Base-by-base conservation (phyloP, 768 basidiomycete species). In the Leccinum subgranulosum region DNA sequence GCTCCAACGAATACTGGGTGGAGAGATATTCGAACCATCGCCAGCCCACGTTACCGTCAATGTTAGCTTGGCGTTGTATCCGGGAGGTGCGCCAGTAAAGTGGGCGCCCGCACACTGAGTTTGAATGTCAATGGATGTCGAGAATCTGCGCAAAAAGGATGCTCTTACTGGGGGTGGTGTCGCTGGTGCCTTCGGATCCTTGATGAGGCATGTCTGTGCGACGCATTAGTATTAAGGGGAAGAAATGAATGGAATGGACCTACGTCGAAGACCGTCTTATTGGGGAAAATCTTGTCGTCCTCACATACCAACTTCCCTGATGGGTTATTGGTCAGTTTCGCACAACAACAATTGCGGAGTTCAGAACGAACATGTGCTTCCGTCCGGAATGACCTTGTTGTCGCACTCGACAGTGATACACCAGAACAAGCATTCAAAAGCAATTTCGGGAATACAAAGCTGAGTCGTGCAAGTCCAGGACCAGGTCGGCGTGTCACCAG, bases 211-310 rank as follows among this genome's bases (percentile, higher is more conserved):
- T 15, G 34, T 29, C 60, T 61, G 11, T 28, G 43, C 4, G 14
- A 53, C 8, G 10, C n/a, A 33, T 59, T 1, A 54, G n/a, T 33
- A 3, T 41, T 14, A n/a, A 14, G 21, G 6, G 11, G 17, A 50
- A 48, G 12, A 10, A 17, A 51, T 6, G 9, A 41, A 21, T 14
- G 29, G 19, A 50, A 51, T 1, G 12, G 9, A 0, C 49, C 1
- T 9, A 61, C 60, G 45, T 25, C 36, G 39, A 61, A 61, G 53
- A 57, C 59, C n/a, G 53, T 2, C 0, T 50, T 57, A 1, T 55
- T 23, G 1, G 60, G 56, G 39, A 61, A 61, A 19, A 61, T 31
- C 21, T 14, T 10, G 10, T 59, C 49, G 19, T 60, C 45, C 5
- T 51, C 36, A 23, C 60, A 55, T 0, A 17, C 6, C 57, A 61